phyloP scores from a whole-genome alignment of 148 eudicot species.

The Oxyria digyna region DNA sequence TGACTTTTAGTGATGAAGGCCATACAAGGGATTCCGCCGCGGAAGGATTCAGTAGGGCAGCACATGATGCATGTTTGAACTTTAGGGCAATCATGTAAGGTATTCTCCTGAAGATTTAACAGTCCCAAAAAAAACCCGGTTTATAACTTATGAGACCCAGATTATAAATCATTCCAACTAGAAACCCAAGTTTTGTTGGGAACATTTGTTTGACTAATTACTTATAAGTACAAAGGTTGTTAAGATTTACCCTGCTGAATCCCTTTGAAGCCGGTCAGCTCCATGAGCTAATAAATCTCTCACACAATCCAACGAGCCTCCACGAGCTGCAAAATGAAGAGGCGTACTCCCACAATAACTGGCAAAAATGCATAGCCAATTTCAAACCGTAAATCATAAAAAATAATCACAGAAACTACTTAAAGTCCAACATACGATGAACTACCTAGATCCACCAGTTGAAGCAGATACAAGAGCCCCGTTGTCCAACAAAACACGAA shows the following conservation, averaged over 20 bases:
- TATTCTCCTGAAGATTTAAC: conserved; percentile 15
- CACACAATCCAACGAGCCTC: conserved; percentile 26
- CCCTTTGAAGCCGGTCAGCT: conserved; percentile 20
- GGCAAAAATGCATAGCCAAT: neutral
- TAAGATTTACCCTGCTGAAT: conserved; percentile 20
- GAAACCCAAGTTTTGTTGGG: too few species aligned
- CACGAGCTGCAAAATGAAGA: conserved; percentile 24
- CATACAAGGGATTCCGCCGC: conserved; percentile 24
- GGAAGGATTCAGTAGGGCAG: conserved; percentile 24
- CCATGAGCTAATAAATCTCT: conserved; percentile 22
- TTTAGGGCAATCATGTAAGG: conserved; percentile 26
- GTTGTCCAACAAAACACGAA: conserved; percentile 14
- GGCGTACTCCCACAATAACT: conserved; percentile 19
- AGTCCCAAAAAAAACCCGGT: neutral
- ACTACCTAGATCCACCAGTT: conserved; percentile 14
- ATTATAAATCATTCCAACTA: too few species aligned
- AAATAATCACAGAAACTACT: neutral
- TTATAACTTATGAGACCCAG: neutral
- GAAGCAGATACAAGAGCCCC: conserved; percentile 25
- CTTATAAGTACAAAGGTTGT: too few species aligned
- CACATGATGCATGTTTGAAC: conserved; percentile 19
- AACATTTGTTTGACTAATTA: too few species aligned
- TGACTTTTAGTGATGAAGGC: conserved; percentile 23
- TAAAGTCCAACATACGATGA: neutral
- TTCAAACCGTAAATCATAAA: neutral